phyloP scores from a whole-genome alignment of 495 filamentous ascomycete genomes.

The Apiosordaria backusii region DNA sequence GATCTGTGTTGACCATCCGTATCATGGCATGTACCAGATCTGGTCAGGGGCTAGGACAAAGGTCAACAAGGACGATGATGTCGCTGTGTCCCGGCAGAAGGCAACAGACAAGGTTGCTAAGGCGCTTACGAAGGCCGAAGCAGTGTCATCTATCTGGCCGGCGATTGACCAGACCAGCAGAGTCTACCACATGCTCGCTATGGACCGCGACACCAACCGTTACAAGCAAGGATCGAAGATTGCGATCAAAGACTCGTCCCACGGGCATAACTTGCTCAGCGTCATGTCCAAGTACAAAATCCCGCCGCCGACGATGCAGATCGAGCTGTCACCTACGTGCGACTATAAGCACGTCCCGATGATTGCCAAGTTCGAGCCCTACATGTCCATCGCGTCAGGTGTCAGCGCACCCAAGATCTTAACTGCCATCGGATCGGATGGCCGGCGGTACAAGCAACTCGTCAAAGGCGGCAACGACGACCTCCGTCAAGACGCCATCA shows the following conservation, averaged over 20 bases:
- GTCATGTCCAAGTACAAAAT: conserved; percentile 57
- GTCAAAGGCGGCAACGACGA: conserved; percentile 95
- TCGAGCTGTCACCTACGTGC: conserved; percentile 65
- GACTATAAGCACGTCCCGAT: conserved; percentile 74
- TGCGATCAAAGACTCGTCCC: conserved; percentile 54
- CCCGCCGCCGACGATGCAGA: conserved; percentile 85
- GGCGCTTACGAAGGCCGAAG: conserved; percentile 46
- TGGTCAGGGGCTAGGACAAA: conserved; percentile 71
- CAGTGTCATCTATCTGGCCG: conserved; percentile 55
- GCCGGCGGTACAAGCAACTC: conserved; percentile 76
- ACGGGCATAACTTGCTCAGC: conserved; percentile 56
- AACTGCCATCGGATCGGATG: conserved; percentile 71
- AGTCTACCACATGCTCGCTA: conserved; percentile 68
- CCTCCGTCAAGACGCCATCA: conserved; percentile 97
- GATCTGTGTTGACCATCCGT: conserved; percentile 89
- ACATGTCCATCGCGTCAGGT: conserved; percentile 81
- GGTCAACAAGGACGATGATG: conserved; percentile 62
- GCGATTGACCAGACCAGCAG: conserved; percentile 69
- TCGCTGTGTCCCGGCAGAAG: conserved; percentile 63
- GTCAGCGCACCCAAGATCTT: conserved; percentile 91
- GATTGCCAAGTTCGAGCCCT: conserved; percentile 62
- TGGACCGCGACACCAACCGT: conserved; percentile 53
- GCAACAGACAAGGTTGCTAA: conserved; percentile 67
- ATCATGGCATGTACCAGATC: conserved; percentile 94
- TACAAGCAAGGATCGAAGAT: conserved; percentile 67